Percentiles rank a stretch among this genome's conserved stretches.
Conservation (phyloP, 2,329 filamentous ascomycete genomes). For the Didymella arachidicola region DNA sequence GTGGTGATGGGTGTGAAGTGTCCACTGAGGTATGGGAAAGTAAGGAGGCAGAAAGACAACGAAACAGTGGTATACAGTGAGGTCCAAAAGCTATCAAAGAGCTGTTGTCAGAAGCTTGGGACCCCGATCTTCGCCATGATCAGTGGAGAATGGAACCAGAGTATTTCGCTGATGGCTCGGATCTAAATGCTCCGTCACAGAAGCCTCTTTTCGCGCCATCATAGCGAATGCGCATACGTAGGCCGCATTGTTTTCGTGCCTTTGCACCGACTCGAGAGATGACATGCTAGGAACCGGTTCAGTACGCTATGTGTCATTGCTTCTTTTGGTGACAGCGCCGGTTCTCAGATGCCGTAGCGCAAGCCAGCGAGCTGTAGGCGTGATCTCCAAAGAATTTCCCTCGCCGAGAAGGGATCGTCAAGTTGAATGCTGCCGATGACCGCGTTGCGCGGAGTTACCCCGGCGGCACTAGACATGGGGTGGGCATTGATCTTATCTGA, state of each 20-base stretch:
- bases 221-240: constrained; percentile 12
- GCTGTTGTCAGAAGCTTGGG: constrained; percentile 17
- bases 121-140: constrained; percentile 24
- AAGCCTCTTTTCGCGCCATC: constrained; percentile 16
- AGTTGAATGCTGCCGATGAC: constrained; percentile 25
- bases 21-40: constrained; percentile 25
- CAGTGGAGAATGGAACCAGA: constrained; percentile 16
- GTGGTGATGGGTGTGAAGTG: constrained; percentile 25
- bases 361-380: constrained; percentile 5
- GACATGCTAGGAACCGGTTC: constrained; percentile 16
- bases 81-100: constrained; percentile 30
- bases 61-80: constrained; percentile 32
- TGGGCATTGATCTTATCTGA: constrained; percentile 37
- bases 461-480: constrained; percentile 16
- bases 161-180: constrained; percentile 46
- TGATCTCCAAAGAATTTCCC: constrained; percentile 26
- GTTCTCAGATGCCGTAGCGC: constrained; percentile 20
- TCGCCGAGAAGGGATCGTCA: constrained; percentile 27
- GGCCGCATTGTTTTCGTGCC: constrained; percentile 20
- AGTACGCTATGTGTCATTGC: constrained; percentile 22
- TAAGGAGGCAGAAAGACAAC: constrained; percentile 21
- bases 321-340: constrained; percentile 30
- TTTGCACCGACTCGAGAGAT: constrained; percentile 13
- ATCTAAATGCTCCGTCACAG: constrained; percentile 36
- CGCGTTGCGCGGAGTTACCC: constrained; percentile 22